Evolutionary conservation across 1,284 basidiomycete species (phyloP).

Genomic region (Mycena citricolor): DNA sequence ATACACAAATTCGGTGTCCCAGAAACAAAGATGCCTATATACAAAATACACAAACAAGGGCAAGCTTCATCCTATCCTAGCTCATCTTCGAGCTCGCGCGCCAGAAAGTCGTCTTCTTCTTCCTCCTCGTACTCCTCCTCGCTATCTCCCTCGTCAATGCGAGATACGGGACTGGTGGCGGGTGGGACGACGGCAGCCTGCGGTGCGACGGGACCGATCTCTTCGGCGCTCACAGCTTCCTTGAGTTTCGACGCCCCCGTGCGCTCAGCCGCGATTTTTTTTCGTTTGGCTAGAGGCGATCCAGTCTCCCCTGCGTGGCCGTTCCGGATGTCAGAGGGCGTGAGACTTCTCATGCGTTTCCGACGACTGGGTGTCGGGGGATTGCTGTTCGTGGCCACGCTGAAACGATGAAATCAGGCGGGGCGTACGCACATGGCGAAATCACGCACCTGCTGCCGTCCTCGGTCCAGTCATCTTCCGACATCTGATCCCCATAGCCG

Average conservation of each 20-base stretch:
- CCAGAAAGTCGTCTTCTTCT: too few species aligned
- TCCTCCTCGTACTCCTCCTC: too few species aligned
- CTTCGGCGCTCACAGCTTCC: conserved; percentile 60
- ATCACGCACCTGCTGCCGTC: conserved; percentile 41
- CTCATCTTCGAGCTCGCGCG: too few species aligned
- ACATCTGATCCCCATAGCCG: conserved; percentile 37
- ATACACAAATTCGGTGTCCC: too few species aligned
- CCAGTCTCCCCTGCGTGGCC: conserved; percentile 20
- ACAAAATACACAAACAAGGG: too few species aligned
- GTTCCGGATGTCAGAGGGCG: conserved; percentile 59
- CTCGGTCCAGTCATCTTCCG: conserved; percentile 53
- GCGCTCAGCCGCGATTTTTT: conserved; percentile 64
- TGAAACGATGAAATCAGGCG: conserved; percentile 2
- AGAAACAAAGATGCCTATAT: too few species aligned
- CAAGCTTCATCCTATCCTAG: too few species aligned
- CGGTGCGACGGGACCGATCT: conserved; percentile 37
- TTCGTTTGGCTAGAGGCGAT: conserved; percentile 76
- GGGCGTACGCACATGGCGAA: not conserved
- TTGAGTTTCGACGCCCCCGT: conserved; percentile 66
- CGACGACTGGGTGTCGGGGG: conserved; percentile 30
- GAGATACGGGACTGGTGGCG: too few species aligned
- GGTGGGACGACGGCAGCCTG: too few species aligned
- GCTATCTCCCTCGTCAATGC: too few species aligned
- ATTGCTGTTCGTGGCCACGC: conserved; percentile 12
- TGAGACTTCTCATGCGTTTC: conserved; percentile 68